A percentile compares a stretch with the other conserved stretches of the same genome.
These are phyloP conservation scores for Ceratocystis papillata DNA, from an alignment of 2,329 filamentous ascomycete species.

Conservation along the genomic window DNA sequence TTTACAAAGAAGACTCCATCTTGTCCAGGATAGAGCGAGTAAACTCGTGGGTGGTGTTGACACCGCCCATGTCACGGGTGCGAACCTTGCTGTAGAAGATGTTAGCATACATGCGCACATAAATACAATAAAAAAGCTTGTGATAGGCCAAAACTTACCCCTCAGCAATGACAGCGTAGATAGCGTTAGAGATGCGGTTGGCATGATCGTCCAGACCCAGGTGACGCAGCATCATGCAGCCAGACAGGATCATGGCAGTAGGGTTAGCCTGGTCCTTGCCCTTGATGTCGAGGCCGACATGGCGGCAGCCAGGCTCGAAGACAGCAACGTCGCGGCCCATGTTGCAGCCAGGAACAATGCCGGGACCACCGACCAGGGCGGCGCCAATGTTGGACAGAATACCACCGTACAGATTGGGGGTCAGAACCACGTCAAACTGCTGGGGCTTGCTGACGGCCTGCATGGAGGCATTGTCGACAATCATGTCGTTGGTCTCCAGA, in stretches of 20 bases:
- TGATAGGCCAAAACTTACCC: constrained; percentile 50
- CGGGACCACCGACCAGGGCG: constrained; percentile 89
- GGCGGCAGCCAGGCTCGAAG: constrained; percentile 97
- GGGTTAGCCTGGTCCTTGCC: constrained; percentile 99
- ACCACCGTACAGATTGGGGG: constrained; percentile 98
- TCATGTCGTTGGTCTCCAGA: constrained; percentile 97
- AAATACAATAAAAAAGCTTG: not conserved
- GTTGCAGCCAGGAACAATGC: constrained; percentile 97
- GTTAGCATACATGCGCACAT: constrained; percentile 33
- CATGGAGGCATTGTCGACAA: constrained; percentile 99
- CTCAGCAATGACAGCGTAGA: constrained; percentile 70
- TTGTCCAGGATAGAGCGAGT: constrained; percentile 86
- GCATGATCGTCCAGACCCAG: constrained; percentile 95
- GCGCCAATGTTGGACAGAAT: constrained; percentile 98
- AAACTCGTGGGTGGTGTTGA: constrained; percentile 84
- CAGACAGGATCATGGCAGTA: constrained; percentile 86
- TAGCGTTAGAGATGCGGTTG: constrained; percentile 89
- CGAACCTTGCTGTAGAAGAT: constrained; percentile 55
- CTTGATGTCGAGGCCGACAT: constrained; percentile 99
- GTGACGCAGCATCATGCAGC: constrained; percentile 94
- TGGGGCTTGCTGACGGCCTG: constrained; percentile 92
- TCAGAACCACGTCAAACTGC: constrained; percentile 99
- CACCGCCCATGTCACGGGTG: constrained; percentile 93
- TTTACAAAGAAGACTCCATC: constrained; percentile 55
- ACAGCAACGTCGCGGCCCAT: constrained; percentile 98